Evolutionary conservation across 306 rosid species (phyloP).

Genomic region (Lathyrus tuberosus): DNA sequence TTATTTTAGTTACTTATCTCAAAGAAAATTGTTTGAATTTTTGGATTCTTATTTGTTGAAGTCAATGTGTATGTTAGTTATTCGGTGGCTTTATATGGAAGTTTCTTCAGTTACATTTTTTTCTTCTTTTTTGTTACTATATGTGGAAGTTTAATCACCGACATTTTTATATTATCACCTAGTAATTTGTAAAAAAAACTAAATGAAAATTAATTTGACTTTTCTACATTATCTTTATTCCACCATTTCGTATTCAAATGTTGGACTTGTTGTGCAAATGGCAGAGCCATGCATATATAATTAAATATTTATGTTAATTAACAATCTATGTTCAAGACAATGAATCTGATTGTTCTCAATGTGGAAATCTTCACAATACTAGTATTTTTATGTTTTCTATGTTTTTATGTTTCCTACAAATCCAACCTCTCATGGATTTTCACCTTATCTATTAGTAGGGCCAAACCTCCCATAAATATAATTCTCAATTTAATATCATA

Average conservation of each 20-base stretch:
- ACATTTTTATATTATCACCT: slow-evolving; percentile 49
- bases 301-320: too few species aligned
- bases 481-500: slow-evolving; percentile 19
- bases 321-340: too few species aligned
- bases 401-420: slow-evolving; percentile 36
- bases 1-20: too few species aligned
- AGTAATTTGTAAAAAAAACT: slow-evolving; percentile 46
- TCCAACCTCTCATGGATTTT: slow-evolving; percentile 31
- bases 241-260: slow-evolving; percentile 16
- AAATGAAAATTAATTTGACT: slow-evolving; percentile 41
- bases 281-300: not conserved
- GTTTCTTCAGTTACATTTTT: too few species aligned
- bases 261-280: slow-evolving; percentile 33
- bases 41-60: too few species aligned
- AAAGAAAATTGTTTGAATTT: too few species aligned
- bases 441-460: slow-evolving; percentile 32
- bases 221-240: not conserved
- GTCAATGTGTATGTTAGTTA: too few species aligned
- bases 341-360: not conserved
- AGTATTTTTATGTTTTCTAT: slow-evolving; percentile 22
- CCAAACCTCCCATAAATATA: slow-evolving; percentile 17
- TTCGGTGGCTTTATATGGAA: too few species aligned
- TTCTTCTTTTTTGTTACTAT: too few species aligned
- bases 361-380: slow-evolving; percentile 19
- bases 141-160: slow-evolving; percentile 41